Evolutionary conservation across 768 basidiomycete species (phyloP).

Genomic region (Pisolithus tinctorius): DNA sequence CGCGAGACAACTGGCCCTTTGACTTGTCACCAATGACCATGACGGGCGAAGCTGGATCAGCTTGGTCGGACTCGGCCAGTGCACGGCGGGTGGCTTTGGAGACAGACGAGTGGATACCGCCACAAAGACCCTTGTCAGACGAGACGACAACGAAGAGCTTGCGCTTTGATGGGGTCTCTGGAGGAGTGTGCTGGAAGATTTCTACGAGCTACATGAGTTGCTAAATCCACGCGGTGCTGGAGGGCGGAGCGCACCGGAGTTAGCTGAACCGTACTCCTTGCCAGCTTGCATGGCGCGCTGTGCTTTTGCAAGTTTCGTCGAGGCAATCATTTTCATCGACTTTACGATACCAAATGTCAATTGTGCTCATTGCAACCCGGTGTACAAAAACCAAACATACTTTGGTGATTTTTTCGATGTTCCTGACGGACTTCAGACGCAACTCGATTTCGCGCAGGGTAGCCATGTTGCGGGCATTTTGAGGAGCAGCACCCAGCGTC

Average conservation of each 20-base stretch:
- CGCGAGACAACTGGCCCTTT: constrained; percentile 81
- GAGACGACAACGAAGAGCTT: constrained; percentile 93
- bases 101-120: constrained; percentile 98
- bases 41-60: constrained; percentile 56
- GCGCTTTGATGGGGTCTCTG: constrained; percentile 61
- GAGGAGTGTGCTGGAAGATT: constrained; percentile 74
- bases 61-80: constrained; percentile 43
- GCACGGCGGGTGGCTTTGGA: constrained; percentile 81
- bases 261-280: constrained; percentile 89
- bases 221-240: neutral
- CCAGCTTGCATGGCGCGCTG: constrained; percentile 89
- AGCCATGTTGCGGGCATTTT: constrained; percentile 81
- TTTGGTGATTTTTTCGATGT: constrained; percentile 99
- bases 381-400: constrained; percentile 36
- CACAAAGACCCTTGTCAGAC: constrained; percentile 98
- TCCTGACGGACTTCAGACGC: constrained; percentile 91
- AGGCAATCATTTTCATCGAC: constrained; percentile 99
- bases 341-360: constrained; percentile 24
- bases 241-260: constrained; percentile 52
- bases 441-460: constrained; percentile 97
- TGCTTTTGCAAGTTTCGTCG: constrained; percentile 92
- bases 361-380: neutral
- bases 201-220: constrained; percentile 40
- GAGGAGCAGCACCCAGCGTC: constrained; percentile 32
- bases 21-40: constrained; percentile 97